Conservation (phyloP, 169 alveolate species). For the Eimeria zaria region DNA sequence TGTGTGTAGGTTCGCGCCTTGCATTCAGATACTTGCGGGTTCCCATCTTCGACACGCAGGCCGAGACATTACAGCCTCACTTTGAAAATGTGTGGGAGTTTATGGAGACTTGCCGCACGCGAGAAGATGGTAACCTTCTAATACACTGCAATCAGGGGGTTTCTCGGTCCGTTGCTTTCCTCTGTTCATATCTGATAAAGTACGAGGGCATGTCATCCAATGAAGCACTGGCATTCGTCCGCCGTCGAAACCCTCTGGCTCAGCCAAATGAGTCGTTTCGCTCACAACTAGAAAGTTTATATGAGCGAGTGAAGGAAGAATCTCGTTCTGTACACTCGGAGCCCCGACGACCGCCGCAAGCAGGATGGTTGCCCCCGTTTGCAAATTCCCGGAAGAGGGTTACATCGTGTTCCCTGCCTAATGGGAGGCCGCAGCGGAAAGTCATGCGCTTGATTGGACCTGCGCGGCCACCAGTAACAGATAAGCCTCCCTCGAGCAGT, state of each 20-base stretch:
- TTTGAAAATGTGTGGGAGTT: constrained; percentile 77
- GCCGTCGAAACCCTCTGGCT: constrained; percentile 88
- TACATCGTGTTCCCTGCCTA: constrained; percentile 1
- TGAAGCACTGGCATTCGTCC: constrained; percentile 90
- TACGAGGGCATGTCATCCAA: constrained; percentile 88
- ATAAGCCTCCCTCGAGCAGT: neutral
- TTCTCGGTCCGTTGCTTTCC: constrained; percentile 92
- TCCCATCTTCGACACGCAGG: constrained; percentile 79
- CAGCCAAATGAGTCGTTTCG: constrained; percentile 93
- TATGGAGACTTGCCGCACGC: constrained; percentile 80
- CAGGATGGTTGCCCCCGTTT: constrained; percentile 34
- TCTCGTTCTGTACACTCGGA: neutral
- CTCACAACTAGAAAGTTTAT: constrained; percentile 80
- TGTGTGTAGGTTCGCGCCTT: constrained; percentile 7
- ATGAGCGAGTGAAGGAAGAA: constrained; percentile 34
- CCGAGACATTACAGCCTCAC: constrained; percentile 77
- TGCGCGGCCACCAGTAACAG: constrained; percentile 55
- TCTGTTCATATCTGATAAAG: constrained; percentile 91
- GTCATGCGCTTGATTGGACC: constrained; percentile 52
- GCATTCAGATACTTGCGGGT: constrained; percentile 77
- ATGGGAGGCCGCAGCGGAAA: constrained; percentile 42
- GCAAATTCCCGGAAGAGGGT: constrained; percentile 44
- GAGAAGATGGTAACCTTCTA: constrained; percentile 89
- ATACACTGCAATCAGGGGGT: constrained; percentile 94
- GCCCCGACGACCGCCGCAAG: constrained; percentile 24